Evolutionary conservation across 2,329 filamentous ascomycete genomes (phyloP), one percentile per base, ranked within the genome.

Genomic region (Trichophyton mentagrophytes): DNA sequence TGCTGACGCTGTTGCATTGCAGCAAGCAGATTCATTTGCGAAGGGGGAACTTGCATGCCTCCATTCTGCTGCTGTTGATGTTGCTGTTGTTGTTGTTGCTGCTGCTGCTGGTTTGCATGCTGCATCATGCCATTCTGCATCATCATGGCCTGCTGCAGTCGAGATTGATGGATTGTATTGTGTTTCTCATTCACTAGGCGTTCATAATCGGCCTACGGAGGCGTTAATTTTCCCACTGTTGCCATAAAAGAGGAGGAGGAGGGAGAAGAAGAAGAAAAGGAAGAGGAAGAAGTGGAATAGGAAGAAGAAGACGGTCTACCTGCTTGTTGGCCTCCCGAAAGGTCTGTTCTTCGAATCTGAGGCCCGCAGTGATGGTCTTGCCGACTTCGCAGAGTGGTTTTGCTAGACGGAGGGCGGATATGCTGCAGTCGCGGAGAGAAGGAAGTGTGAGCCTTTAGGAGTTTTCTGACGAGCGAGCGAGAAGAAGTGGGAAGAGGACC

Each of bases 351-450:
- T 79, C 77, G 61, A 78, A 78, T 57, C 65, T 70, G 51, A 77
- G 64, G 15, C 76, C 77, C 42, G 73, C 72, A 33, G 73, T 68
- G 44, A 77, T 70, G 17, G 74, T 72, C 53, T 68, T 68, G 40
- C 70, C 65, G 5, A 75, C 61, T 53, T 74, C 69, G 58, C 76
- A 70, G 33, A 71, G 72, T 27, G 75, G 74, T 62, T 77, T 70
- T 46, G 78, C 74, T 27, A 79, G 67, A 63, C 75, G 73, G 59
- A 79, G 71, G 46, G 76, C 76, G 36, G 76, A 75, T 60, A 77
- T 74, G 69, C 74, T 76, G 60, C 11, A 11, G 33, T 47, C 53
- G 63, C 36, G 33, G 11, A 38, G 33, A 38, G 33, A 38, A 38
- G 33, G 27, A 42, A 40, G n/a, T 15, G 55, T 25, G 20, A 30